Evolutionary conservation across 1,139 yeast genomes (phyloP).

Genomic region (Candida smagusa): DNA sequence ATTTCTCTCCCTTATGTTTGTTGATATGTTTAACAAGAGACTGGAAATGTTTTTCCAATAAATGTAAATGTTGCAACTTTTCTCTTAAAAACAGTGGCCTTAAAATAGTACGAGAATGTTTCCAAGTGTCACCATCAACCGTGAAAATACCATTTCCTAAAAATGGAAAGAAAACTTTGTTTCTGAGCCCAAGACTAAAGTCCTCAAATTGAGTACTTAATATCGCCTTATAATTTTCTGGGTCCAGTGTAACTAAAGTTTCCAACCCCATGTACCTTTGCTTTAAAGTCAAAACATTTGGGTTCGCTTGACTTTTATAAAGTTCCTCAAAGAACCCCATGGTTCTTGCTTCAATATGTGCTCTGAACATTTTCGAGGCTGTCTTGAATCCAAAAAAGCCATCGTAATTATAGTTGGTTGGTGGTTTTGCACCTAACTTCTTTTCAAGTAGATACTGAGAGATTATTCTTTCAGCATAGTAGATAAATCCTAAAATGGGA

Average conservation of each 20-base stretch:
- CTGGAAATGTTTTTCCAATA: constrained; percentile 48
- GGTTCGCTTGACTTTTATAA: not conserved
- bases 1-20: constrained; percentile 16
- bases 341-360: constrained; percentile 2
- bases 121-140: constrained; percentile 54
- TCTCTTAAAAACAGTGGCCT: constrained; percentile 59
- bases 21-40: constrained; percentile 32
- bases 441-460: not conserved
- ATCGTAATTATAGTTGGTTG: constrained; percentile 6
- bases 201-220: constrained; percentile 48
- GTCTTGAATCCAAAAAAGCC: constrained; percentile 13
- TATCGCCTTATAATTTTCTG: constrained; percentile 34
- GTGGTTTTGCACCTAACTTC: constrained; percentile 11
- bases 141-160: constrained; percentile 61
- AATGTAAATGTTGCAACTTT: constrained; percentile 48
- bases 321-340: constrained; percentile 4
- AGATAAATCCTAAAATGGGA: too few species aligned
- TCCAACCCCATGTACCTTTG: constrained; percentile 13
- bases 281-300: constrained; percentile 12
- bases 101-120: constrained; percentile 54
- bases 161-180: constrained; percentile 38
- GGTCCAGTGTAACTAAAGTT: constrained; percentile 18
- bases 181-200: constrained; percentile 49
- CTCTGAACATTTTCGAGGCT: constrained; percentile 2
- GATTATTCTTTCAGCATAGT: too few species aligned